Percentiles rank a stretch among this genome's conserved stretches.
phyloP scores from a whole-genome alignment of 371 early-diverging fungal genomes.

The Mortierella polycephala region DNA sequence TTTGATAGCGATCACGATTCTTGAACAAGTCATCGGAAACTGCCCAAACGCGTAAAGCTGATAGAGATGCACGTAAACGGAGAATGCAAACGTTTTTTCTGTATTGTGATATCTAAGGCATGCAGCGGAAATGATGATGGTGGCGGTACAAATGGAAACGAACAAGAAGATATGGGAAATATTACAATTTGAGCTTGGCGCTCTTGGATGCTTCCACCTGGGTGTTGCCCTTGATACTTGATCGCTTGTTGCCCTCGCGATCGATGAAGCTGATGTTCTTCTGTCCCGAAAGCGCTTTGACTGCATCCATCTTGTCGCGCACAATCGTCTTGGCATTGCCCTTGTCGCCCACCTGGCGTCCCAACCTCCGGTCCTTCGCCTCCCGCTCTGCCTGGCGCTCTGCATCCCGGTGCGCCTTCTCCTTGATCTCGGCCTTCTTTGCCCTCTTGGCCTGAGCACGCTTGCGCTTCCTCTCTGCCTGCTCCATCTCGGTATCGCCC shows the following conservation, averaged over 20 bases:
- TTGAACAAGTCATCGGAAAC: no score
- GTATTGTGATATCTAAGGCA: no score
- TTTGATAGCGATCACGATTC: no score
- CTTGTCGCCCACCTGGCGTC: constrained; percentile 63
- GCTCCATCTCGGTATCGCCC: constrained; percentile 78
- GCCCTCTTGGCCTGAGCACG: constrained; percentile 75
- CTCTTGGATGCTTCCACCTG: constrained; percentile 33
- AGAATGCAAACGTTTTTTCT: no score
- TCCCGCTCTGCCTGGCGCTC: constrained; percentile 60
- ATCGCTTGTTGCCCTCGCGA: constrained; percentile 66
- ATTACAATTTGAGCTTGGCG: constrained; percentile 53
- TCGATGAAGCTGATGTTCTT: constrained; percentile 72
- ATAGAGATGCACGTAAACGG: no score
- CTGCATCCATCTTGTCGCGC: constrained; percentile 71
- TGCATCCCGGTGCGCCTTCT: constrained; percentile 66
- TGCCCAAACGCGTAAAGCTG: no score
- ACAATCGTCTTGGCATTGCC: constrained; percentile 55
- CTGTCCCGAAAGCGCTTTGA: constrained; percentile 76
- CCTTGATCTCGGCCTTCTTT: constrained; percentile 64
- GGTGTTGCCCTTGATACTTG: constrained; percentile 42
- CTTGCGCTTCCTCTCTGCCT: constrained; percentile 75
- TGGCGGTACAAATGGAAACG: background rate
- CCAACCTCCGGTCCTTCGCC: constrained; percentile 59
- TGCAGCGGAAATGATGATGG: background rate
- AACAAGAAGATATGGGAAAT: background rate